These are phyloP conservation scores for Actinomucor elegans DNA, from an alignment of 371 early-diverging fungal species.

Conservation along the genomic window DNA sequence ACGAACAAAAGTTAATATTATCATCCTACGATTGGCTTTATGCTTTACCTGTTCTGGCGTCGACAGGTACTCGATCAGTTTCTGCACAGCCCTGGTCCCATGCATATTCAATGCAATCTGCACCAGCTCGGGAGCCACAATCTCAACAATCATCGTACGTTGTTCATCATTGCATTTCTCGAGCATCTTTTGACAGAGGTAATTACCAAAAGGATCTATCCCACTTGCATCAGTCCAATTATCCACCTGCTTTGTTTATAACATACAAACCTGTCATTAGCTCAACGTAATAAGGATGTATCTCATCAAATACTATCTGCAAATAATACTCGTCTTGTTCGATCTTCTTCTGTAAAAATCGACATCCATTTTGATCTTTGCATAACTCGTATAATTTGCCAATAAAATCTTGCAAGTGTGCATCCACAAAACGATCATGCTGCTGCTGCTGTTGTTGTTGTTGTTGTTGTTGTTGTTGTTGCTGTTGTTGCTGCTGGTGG, in stretches of 20 bases:
- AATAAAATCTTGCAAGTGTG: constrained; percentile 62
- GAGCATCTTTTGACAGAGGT: constrained; percentile 86
- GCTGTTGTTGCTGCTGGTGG: constrained; percentile 22
- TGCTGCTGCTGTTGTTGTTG: constrained; percentile 10
- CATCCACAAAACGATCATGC: constrained; percentile 52
- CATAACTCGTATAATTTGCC: constrained; percentile 77
- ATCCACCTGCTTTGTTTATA: too few species aligned
- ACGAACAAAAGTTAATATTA: neutral
- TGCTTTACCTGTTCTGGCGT: constrained; percentile 72
- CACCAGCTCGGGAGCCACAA: constrained; percentile 72
- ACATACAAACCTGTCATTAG: constrained; percentile 79
- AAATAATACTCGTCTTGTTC: neutral
- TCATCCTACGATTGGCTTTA: constrained; percentile 58
- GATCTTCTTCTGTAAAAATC: constrained; percentile 84
- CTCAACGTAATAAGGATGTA: constrained; percentile 70
- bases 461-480: constrained; percentile 13
- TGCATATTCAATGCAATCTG: constrained; percentile 91
- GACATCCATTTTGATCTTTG: constrained; percentile 91
- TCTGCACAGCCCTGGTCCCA: constrained; percentile 96
- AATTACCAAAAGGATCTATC: constrained; percentile 89
- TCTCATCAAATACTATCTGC: constrained; percentile 77
- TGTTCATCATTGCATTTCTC: constrained; percentile 79
- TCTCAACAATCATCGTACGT: constrained; percentile 69
- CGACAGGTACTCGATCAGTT: constrained; percentile 84
- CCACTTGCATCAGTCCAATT: too few species aligned